Conservation (phyloP, 305 asterid genomes). For the Nicotiana rustica region DNA sequence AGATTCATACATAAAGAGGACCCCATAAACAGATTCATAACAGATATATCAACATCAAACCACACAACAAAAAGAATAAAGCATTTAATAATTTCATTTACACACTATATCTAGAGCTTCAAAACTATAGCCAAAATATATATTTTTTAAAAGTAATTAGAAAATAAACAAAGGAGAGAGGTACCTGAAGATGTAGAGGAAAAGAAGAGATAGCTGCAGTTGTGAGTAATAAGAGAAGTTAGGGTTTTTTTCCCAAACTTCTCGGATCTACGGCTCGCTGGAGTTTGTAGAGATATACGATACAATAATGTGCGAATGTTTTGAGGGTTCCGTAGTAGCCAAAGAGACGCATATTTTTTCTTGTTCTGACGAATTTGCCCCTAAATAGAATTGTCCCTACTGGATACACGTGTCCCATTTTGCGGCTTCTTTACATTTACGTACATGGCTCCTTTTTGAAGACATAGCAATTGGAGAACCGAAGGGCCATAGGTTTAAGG, state of each 20-base stretch:
- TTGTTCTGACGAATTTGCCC: not conserved
- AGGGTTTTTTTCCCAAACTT: conserved; percentile 36
- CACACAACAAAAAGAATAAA: not conserved
- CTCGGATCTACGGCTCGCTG: conserved; percentile 43
- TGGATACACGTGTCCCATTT: not conserved
- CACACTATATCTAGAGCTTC: not conserved
- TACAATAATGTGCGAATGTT: not conserved
- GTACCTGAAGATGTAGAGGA: conserved; percentile 17
- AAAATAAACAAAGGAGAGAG: not conserved
- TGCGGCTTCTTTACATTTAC: not conserved
- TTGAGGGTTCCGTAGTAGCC: no score
- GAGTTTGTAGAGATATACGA: conserved; percentile 15
- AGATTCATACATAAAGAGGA: no score
- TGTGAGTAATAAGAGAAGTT: not conserved
- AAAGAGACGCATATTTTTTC: not conserved
- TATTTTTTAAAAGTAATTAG: not conserved
- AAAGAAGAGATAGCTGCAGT: not conserved
- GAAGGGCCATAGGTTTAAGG: not conserved
- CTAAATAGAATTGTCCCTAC: not conserved
- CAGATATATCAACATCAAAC: not conserved
- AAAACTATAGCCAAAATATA: not conserved
- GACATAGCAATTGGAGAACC: no score
- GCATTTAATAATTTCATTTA: not conserved
- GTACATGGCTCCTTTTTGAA: not conserved
- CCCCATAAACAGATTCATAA: not conserved